Conservation (phyloP, 768 basidiomycete genomes). For the Zangia roseola region DNA sequence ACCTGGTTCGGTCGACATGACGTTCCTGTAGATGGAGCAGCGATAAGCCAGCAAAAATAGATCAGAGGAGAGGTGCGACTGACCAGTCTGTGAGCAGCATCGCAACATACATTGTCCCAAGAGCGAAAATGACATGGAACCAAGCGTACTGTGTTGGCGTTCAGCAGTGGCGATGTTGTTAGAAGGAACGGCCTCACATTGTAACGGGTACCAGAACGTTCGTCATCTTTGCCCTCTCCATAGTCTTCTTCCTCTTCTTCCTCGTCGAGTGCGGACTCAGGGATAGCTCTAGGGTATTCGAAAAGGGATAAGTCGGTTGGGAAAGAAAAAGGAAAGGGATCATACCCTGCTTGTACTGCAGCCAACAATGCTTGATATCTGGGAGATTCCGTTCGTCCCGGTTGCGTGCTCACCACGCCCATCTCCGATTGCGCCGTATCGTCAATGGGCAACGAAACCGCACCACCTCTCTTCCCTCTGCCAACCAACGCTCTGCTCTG, state of each 20-base stretch:
- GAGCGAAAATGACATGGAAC: conserved; percentile 98
- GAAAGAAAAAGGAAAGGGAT: conserved; percentile 16
- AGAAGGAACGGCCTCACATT: conserved; percentile 55
- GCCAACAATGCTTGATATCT: conserved; percentile 92
- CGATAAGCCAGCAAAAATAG: not conserved
- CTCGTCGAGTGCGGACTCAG: conserved; percentile 88
- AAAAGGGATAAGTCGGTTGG: not conserved
- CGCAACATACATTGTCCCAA: conserved; percentile 96
- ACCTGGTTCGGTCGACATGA: conserved; percentile 57
- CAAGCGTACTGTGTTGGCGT: conserved; percentile 74
- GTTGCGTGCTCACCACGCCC: conserved; percentile 79
- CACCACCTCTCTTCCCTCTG: conserved; percentile 57
- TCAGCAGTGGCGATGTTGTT: not conserved
- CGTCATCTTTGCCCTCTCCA: conserved; percentile 85
- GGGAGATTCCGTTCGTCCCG: conserved; percentile 79
- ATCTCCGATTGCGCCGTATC: conserved; percentile 62
- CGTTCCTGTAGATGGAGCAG: conserved; percentile 52
- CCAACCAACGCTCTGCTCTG: conserved; percentile 90
- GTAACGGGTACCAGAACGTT: conserved; percentile 90
- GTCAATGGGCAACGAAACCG: conserved; percentile 62
- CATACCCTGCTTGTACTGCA: conserved; percentile 91
- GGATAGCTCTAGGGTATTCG: conserved; percentile 64
- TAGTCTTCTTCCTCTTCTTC: conserved; percentile 71
- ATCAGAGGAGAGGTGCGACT: conserved; percentile 28
- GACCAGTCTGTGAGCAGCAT: conserved; percentile 98